phyloP scores from a whole-genome alignment of 495 filamentous ascomycete species.

The Cairneyella variabilis region DNA sequence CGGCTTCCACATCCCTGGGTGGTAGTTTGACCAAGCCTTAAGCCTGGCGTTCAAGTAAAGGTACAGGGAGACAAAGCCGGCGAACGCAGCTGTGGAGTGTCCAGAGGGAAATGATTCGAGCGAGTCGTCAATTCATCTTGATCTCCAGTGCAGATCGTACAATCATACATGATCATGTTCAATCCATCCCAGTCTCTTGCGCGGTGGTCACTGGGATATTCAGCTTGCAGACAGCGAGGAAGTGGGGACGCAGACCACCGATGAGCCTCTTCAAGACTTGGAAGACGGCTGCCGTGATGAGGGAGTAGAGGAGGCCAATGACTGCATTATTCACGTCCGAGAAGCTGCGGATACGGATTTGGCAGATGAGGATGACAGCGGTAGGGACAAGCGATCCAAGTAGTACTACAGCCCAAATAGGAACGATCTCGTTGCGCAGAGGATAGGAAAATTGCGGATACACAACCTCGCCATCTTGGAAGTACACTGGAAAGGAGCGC shows the following conservation, averaged over 20 bases:
- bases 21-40: conserved; percentile 53
- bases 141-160: conserved; percentile 46
- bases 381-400: conserved; percentile 53
- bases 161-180: conserved; percentile 44
- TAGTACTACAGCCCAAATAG: conserved; percentile 55
- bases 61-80: conserved; percentile 45
- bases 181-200: conserved; percentile 38
- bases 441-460: conserved; percentile 61
- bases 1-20: conserved; percentile 61
- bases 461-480: conserved; percentile 54
- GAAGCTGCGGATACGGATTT: conserved; percentile 59
- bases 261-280: conserved; percentile 44
- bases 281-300: conserved; percentile 56
- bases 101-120: conserved; percentile 46
- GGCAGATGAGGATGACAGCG: conserved; percentile 49
- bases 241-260: conserved; percentile 44
- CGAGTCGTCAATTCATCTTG: conserved; percentile 41
- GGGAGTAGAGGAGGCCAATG: conserved; percentile 55
- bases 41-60: conserved; percentile 56
- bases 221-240: conserved; percentile 48
- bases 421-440: conserved; percentile 56
- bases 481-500: conserved; percentile 49
- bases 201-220: conserved; percentile 25
- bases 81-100: conserved; percentile 49
- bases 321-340: conserved; percentile 64